Evolutionary conservation across 371 early-diverging fungal genomes (phyloP), one percentile per base, ranked within the genome.

Genomic region (Dinochytrium kinnereticum): DNA sequence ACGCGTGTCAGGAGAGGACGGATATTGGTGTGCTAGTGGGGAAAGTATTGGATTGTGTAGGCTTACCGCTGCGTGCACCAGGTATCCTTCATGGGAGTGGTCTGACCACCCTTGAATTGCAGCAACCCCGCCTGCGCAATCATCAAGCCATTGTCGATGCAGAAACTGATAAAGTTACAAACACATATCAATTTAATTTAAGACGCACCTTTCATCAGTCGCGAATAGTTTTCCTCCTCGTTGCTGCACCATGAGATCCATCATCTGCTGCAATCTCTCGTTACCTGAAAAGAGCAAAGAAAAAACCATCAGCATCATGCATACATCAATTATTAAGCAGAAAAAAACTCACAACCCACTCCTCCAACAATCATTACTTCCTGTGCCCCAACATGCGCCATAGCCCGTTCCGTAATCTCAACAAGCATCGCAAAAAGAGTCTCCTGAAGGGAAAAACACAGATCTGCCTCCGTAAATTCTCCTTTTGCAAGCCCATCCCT

Each of bases 111-210:
- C 70, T 80, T 77, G 75, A 68, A 81, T 80, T 74, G 68, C 10
- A 89, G 70, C 49, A 82, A 44, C 2, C 99, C 99, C 0, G 99
- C 98, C 76, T 98, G 97, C 1, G 99, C 99, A 82, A 99, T 99
- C 99, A 99, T 99, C 53, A 97, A 90, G 7, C 99, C 99, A 79
- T 99, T 99, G 79, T 99, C 99, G 66, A 99, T 99, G 77, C 99
- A 99, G 81, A 95, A 99, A 73, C 92, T 81, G 38, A 30, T 3
- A n/a, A 10, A 33, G 69, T 21, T 30, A 0, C 30, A 64, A 34
- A 28, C 39, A 1, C 36, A 28, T 39, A 38, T 59, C 39, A 74
- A 26, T 57, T 30, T 33, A 5, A 68, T 17, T 21, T 1, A 64
- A 26, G 15, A 38, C 40, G 37, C 86, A 93, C 88, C 96, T 81